These are phyloP conservation scores for Blastomyces gilchristii DNA, from an alignment of 2,329 filamentous ascomycete species.

Conservation along the genomic window DNA sequence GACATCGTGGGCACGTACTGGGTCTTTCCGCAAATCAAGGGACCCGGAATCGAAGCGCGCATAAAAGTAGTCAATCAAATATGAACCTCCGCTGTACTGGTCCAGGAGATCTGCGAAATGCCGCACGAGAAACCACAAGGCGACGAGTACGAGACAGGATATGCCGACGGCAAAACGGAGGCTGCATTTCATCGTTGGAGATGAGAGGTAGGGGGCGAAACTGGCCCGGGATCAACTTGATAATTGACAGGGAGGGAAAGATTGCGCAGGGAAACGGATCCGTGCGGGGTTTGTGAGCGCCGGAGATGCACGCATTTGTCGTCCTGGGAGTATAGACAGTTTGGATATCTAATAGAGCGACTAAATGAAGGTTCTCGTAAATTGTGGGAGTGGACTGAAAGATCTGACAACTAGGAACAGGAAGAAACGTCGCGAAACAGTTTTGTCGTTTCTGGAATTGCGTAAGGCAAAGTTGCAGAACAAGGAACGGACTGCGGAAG, in stretches of 20 bases:
- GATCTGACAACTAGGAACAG: not conserved
- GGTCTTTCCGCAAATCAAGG: conserved; percentile 6
- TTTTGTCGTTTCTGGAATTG: not conserved
- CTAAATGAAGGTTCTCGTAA: not conserved
- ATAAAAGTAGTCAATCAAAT: conserved; percentile 25
- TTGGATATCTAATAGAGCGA: too few species aligned
- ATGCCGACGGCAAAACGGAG: conserved; percentile 22
- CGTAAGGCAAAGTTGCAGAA: too few species aligned
- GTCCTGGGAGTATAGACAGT: too few species aligned
- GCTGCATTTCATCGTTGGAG: conserved; percentile 25
- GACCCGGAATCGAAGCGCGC: conserved; percentile 11
- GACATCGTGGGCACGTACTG: not conserved
- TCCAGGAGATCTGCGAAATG: conserved; percentile 27
- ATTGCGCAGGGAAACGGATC: not conserved
- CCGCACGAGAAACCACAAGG: conserved; percentile 24
- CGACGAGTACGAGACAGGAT: conserved; percentile 19
- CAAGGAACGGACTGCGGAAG: too few species aligned
- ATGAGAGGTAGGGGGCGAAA: not conserved
- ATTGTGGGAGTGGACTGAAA: not conserved
- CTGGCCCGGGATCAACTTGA: not conserved
- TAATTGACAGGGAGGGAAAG: not conserved
- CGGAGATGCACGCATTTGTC: not conserved
- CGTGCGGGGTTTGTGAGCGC: not conserved
- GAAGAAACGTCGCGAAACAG: not conserved
- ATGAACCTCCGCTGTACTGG: conserved; percentile 30